Conservation (phyloP, 2,329 filamentous ascomycete genomes). For the Xylariales sp. region DNA sequence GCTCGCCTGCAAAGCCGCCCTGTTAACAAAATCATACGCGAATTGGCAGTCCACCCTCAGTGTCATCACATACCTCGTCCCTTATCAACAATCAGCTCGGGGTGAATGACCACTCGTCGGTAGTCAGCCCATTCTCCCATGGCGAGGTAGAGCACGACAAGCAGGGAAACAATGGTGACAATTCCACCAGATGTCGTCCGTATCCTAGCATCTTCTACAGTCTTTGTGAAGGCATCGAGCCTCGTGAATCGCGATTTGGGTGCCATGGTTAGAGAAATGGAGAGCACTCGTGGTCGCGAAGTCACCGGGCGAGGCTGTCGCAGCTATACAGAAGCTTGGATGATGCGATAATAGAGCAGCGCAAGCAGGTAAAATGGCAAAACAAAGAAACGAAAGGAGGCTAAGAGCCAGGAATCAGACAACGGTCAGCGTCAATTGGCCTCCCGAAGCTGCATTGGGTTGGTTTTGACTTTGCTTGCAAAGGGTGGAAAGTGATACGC, state of each 20-base stretch:
- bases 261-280: slow-evolving; percentile 55
- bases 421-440: slow-evolving; percentile 3
- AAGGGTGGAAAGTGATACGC: too few relatives aligned
- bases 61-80: slow-evolving; percentile 69
- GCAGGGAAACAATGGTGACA: slow-evolving; percentile 84
- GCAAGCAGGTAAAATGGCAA: too few relatives aligned
- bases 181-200: slow-evolving; percentile 94
- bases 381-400: slow-evolving; percentile 5
- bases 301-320: neutral
- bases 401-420: slow-evolving; percentile 6
- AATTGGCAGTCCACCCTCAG: too few relatives aligned
- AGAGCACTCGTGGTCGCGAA: neutral
- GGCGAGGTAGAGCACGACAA: slow-evolving; percentile 83
- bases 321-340: neutral
- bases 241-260: slow-evolving; percentile 90
- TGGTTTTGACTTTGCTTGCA: too few relatives aligned
- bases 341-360: too few relatives aligned
- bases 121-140: slow-evolving; percentile 98
- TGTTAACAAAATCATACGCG: too few relatives aligned
- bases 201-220: slow-evolving; percentile 94
- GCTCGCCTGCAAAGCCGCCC: slow-evolving; percentile 63
- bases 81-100: slow-evolving; percentile 94
- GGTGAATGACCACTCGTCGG: slow-evolving; percentile 76
- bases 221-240: slow-evolving; percentile 99
- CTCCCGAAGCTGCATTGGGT: slow-evolving; percentile 5